Base-by-base conservation (phyloP, 371 early-diverging fungal genomes). In the Encephalitozoon intestinalis region DNA sequence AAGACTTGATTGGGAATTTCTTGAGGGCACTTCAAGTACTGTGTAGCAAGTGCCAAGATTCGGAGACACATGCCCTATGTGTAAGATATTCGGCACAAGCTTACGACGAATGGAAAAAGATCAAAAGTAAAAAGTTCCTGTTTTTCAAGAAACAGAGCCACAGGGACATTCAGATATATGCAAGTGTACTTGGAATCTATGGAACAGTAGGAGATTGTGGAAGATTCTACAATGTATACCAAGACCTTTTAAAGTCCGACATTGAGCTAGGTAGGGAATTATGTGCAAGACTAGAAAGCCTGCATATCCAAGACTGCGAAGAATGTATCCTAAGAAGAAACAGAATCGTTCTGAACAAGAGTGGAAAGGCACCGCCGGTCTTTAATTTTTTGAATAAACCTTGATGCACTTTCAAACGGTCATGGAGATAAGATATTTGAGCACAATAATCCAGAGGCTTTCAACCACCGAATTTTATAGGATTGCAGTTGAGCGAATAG, bases 41-140 rank as follows among this genome's bases (percentile, higher is more conserved):
- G 18, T 76, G 76, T 34, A 50, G 15, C 9, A 51, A 63, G 6
- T 76, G 70, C 43, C 41, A 44, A 28, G 50, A 63, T 49, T 53
- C 49, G 1, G 65, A 53, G 26, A 76, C 68, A 31, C 63, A 51
- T 43, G 63, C 43, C 18, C 7, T 63, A 21, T 76, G 76, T 52
- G 25, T 76, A n/a, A 40, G 25, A 37, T 72, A 72, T 39, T 71
- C 78, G 11, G 63, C 52, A 26, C 1, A 37, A 9, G 30, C 67
- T 2, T 77, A 71, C n/a, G 58, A 50, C 9, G 46, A 63, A 9
- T 77, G 71, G 71, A 71, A 54, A 43, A 77, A 53, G 31, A 51
- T 18, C 23, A 77, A 54, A 1, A 58, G 15, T 2, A 63, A 65
- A 21, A 53, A 39, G 25, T 41, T 52, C 18, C 5, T 23, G n/a